These are phyloP conservation scores for Spathaspora hagerdaliae DNA, from an alignment of 805 yeast genomes.

Conservation along the genomic window DNA sequence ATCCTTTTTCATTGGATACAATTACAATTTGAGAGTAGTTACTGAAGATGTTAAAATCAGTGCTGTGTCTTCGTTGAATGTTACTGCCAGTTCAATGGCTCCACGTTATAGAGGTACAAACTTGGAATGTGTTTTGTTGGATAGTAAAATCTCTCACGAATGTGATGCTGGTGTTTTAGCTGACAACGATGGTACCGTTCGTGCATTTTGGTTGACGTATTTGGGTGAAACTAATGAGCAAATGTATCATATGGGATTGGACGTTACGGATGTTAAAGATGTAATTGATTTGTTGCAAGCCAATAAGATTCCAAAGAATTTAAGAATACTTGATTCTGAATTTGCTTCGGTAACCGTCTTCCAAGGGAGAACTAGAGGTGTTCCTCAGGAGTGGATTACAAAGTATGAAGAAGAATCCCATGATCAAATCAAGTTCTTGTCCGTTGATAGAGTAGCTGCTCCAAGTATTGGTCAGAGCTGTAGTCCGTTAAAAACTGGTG, in stretches of 20 bases:
- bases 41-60: conserved; percentile 74
- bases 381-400: conserved; percentile 76
- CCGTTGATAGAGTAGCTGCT: conserved; percentile 64
- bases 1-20: conserved; percentile 76
- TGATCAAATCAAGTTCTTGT: conserved; percentile 69
- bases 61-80: conserved; percentile 68
- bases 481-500: conserved; percentile 57
- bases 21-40: conserved; percentile 62
- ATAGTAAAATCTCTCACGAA: conserved; percentile 65
- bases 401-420: conserved; percentile 58
- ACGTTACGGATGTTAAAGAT: conserved; percentile 58
- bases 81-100: conserved; percentile 61
- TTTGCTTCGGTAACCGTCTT: conserved; percentile 63
- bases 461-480: conserved; percentile 25
- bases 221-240: conserved; percentile 74
- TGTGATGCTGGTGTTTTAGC: conserved; percentile 79
- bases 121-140: conserved; percentile 71
- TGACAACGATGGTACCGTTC: conserved; percentile 70
- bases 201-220: conserved; percentile 83
- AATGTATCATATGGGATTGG: conserved; percentile 70
- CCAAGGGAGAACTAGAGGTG: conserved; percentile 83
- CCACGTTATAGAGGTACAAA: conserved; percentile 88
- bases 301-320: conserved; percentile 44
- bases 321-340: conserved; percentile 76
- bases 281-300: conserved; percentile 55